Evolutionary conservation across 768 basidiomycete species (phyloP).

Genomic region (Leccinellum rugosiceps): DNA sequence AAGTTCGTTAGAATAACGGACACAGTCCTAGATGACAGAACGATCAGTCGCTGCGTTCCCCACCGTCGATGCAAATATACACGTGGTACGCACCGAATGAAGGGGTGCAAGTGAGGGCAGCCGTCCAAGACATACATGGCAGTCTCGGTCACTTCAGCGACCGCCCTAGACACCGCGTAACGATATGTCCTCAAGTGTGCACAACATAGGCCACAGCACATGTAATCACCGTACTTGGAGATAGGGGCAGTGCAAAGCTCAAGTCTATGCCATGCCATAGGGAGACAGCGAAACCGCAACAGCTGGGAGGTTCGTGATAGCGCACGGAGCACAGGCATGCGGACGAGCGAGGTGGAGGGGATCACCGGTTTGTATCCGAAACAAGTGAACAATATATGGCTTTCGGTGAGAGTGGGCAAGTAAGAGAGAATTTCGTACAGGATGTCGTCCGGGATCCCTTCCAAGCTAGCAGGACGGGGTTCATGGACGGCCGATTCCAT

Average conservation of each 20-base stretch:
- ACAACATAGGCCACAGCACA: background rate
- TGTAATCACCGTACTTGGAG: background rate
- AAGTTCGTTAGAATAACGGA: background rate
- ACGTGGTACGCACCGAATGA: conserved; percentile 3
- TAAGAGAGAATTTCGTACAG: conserved; percentile 8
- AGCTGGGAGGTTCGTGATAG: conserved; percentile 8
- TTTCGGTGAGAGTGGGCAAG: conserved; percentile 4
- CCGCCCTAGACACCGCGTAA: background rate
- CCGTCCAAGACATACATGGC: background rate
- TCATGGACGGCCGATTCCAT: background rate
- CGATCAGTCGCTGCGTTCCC: background rate
- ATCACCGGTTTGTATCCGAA: background rate
- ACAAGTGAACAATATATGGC: background rate
- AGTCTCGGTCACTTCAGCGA: background rate
- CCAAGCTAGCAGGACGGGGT: background rate
- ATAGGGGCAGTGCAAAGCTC: conserved; percentile 3
- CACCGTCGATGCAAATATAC: background rate
- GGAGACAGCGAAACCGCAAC: conserved; percentile 10
- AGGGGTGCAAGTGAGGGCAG: background rate
- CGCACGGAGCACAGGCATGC: background rate
- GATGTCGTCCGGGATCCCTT: conserved; percentile 11
- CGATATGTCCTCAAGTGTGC: background rate
- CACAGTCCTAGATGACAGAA: background rate
- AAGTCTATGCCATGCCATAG: conserved; percentile 12
- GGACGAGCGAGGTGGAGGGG: background rate